Conservation (phyloP, 2,329 filamentous ascomycete species). For the Aspergillus alliaceus region DNA sequence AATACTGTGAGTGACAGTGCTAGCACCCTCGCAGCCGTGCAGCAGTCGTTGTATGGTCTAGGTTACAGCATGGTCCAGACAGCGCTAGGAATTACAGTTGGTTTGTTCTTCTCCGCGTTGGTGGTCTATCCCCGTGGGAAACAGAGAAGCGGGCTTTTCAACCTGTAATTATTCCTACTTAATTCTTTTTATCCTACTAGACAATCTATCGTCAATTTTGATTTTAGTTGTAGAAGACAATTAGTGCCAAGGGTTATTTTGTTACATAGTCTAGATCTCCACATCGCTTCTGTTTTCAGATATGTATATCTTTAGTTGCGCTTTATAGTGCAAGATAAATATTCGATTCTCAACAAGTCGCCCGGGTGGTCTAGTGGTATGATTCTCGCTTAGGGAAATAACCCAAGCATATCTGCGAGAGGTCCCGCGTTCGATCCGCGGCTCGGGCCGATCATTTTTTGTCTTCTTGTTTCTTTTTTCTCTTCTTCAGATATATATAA, state of each 20-base stretch:
- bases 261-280: no score
- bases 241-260: no score
- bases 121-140: constrained; percentile 48
- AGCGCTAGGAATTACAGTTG: constrained; percentile 47
- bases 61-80: constrained; percentile 49
- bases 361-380: background rate
- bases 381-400: background rate
- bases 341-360: background rate
- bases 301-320: background rate
- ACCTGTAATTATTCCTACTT: no score
- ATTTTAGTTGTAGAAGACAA: no score
- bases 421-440: background rate
- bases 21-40: constrained; percentile 8
- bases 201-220: no score
- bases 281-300: no score
- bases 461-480: background rate
- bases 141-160: constrained; percentile 44
- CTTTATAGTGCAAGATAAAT: background rate
- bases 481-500: no score
- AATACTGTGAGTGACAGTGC: constrained; percentile 7
- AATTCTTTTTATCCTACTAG: no score
- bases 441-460: background rate
- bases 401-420: background rate
- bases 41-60: constrained; percentile 30
- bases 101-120: constrained; percentile 45